These are phyloP conservation scores for Agaricus sinodeliciosus DNA, from an alignment of 768 basidiomycete genomes.

Conservation along the genomic window DNA sequence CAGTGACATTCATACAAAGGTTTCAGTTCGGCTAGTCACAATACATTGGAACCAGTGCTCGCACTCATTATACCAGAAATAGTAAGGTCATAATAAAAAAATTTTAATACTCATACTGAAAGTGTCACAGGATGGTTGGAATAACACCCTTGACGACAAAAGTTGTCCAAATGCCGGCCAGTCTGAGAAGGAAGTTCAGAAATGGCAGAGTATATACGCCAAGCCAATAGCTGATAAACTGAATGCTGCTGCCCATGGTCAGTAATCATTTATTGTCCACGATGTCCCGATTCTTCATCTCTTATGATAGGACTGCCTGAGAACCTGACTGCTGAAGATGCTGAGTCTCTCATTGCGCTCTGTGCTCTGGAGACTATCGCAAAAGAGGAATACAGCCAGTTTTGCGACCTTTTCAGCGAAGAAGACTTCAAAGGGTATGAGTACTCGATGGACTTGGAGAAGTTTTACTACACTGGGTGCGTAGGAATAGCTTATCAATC, in stretches of 20 bases:
- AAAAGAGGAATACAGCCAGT: conserved; percentile 46
- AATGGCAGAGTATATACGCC: conserved; percentile 55
- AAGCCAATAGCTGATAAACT: conserved; percentile 51
- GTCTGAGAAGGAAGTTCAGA: conserved; percentile 33
- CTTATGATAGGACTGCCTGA: conserved; percentile 23
- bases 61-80: conserved; percentile 52
- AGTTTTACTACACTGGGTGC: conserved; percentile 75
- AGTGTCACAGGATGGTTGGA: conserved; percentile 18
- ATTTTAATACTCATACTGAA: neutral
- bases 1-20: conserved; percentile 31
- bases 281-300: neutral
- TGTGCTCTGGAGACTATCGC: conserved; percentile 78
- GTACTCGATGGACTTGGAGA: conserved; percentile 66
- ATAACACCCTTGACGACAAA: conserved; percentile 61
- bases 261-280: neutral
- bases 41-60: conserved; percentile 38
- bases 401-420: conserved; percentile 64
- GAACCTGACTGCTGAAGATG: conserved; percentile 46
- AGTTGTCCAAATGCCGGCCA: conserved; percentile 56
- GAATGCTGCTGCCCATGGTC: conserved; percentile 52
- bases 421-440: conserved; percentile 64
- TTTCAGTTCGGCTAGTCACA: conserved; percentile 47
- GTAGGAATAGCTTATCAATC: conserved; percentile 12
- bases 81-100: conserved; percentile 33
- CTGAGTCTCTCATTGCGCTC: conserved; percentile 56